Conservation (phyloP, 164 flowering plant genomes). For the Nymphaea thermarum region DNA sequence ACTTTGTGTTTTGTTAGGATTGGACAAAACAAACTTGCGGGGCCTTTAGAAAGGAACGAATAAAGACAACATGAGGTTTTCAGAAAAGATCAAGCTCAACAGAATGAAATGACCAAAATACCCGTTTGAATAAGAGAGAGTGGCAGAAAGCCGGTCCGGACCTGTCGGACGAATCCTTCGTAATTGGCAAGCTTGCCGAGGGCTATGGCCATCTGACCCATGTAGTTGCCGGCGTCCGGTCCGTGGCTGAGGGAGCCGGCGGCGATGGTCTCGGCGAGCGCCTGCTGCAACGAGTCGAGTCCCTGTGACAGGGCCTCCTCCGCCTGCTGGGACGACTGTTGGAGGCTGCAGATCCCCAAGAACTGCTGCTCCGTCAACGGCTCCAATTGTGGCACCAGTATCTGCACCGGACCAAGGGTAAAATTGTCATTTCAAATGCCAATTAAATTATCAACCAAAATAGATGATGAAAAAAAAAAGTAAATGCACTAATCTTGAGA, state of each 20-base stretch:
- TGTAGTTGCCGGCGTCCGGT: conserved; percentile 18
- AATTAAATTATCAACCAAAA: background rate
- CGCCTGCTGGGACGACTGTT: conserved; percentile 82
- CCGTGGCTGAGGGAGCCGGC: conserved; percentile 40
- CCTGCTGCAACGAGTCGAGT: conserved; percentile 84
- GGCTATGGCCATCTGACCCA: conserved; percentile 91
- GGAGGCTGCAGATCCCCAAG: conserved; percentile 77
- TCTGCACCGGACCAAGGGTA: conserved; percentile 23
- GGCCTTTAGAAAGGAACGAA: too few species aligned
- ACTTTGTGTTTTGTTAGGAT: too few species aligned
- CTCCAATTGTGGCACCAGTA: conserved; percentile 66
- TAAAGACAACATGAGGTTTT: too few species aligned
- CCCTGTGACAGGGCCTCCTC: conserved; percentile 95
- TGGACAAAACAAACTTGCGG: too few species aligned
- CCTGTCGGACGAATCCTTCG: conserved; percentile 96
- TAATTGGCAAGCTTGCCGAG: conserved; percentile 77
- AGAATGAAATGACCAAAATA: background rate
- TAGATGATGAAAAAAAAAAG: too few species aligned
- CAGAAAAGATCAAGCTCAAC: too few species aligned
- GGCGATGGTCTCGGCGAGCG: conserved; percentile 60
- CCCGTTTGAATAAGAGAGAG: background rate
- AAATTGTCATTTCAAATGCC: background rate
- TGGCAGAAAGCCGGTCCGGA: conserved; percentile 5
- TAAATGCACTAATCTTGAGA: background rate
- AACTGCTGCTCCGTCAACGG: conserved; percentile 86